Evolutionary conservation across 2,329 filamentous ascomycete species (phyloP), one percentile per base, ranked within the genome.

Genomic region (Incumbomyces lentus): DNA sequence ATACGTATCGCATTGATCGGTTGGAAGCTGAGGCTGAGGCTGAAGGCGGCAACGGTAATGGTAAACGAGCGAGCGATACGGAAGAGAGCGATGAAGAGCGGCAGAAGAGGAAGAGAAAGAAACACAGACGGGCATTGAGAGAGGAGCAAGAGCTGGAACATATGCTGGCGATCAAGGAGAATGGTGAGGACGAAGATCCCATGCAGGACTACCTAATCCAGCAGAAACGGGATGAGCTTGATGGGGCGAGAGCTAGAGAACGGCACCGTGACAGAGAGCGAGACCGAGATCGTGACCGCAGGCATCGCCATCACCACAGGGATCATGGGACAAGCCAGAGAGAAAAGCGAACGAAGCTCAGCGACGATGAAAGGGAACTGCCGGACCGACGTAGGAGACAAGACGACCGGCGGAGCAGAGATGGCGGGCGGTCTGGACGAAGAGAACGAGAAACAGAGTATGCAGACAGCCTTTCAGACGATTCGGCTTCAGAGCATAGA

Each of bases 121-220:
- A 52, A 62, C 66, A 49, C 60, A 60, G 48, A 64, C 58, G 62
- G 44, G 64, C 85, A 69, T 65, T 95, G 10, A 83, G 79, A 50
- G 89, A 95, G 60, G 89, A 96, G 67, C 70, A 72, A 46, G 89
- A 96, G 62, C 67, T 96, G 41, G 78, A 79, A 42, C 74, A 79
- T 37, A 64, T 96, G 47, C 79, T 93, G 44, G 70, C 76, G 29
- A 51, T 52, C 39, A 52, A 50, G 46, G 52, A 58, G 45, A 81
- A 90, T 13, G 84, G 93, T 53, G 92, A 96, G 54, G 42, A 45
- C 6, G 90, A 96, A 51, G 92, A 98, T 63, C 92, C 92, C 0
- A 98, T 98, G 92, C 95, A 95, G 66, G 80, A 79, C 32, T 95
- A 86, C 58, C 62, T 96, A 53, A 80, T 95, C 43, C 78, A 90